These are phyloP conservation scores for Miamiensis avidus DNA, from an alignment of 169 alveolate species.

Conservation along the genomic window DNA sequence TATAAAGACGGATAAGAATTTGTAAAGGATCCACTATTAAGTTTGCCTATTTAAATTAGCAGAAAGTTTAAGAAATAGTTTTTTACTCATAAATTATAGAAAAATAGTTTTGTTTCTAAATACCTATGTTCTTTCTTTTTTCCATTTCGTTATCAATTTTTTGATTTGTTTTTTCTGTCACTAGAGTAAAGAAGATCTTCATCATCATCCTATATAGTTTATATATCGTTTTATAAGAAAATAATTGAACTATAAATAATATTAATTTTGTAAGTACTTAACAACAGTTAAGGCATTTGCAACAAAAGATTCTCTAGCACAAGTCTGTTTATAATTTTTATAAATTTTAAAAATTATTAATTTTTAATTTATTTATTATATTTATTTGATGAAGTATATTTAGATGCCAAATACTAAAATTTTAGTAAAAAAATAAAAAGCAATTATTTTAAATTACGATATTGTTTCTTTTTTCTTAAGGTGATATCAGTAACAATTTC, in stretches of 20 bases:
- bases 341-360: no score
- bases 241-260: no score
- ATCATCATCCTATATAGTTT: constrained; percentile 7
- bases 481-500: no score
- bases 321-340: constrained; percentile 2
- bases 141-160: constrained; percentile 31
- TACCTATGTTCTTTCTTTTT: constrained; percentile 12
- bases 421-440: no score
- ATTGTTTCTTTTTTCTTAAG: no score
- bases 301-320: constrained; percentile 25
- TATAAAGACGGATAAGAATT: constrained; percentile 36
- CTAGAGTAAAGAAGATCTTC: constrained; percentile 25
- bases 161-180: constrained; percentile 36
- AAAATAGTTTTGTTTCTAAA: no score
- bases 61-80: no score
- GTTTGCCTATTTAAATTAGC: neutral
- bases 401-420: no score
- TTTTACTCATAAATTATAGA: no score
- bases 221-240: neutral
- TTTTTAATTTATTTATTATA: no score
- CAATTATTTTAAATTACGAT: no score
- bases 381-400: no score
- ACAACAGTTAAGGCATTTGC: constrained; percentile 38
- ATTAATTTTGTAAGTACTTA: constrained; percentile 20
- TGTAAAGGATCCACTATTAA: constrained; percentile 26